These are phyloP conservation scores for Stemphylium vesicarium DNA, from an alignment of 2,329 filamentous ascomycete genomes.

Conservation along the genomic window DNA sequence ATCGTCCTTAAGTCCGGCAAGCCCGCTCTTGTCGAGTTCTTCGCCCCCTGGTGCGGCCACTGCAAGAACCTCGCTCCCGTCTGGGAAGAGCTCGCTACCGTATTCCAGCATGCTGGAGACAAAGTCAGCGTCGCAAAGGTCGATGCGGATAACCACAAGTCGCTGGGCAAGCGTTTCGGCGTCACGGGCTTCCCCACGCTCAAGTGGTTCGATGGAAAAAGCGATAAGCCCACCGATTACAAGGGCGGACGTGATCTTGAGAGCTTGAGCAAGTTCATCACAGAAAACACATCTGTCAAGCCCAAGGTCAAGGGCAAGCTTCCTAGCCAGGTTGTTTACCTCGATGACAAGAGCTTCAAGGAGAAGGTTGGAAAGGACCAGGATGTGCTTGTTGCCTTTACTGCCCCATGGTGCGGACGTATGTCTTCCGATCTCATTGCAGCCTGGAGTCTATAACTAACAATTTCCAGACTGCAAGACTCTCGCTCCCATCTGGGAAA, in stretches of 20 bases:
- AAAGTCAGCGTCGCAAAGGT: slow-evolving; percentile 92
- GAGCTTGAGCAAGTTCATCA: slow-evolving; percentile 78
- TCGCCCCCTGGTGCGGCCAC: slow-evolving; percentile 98
- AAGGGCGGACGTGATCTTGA: slow-evolving; percentile 86
- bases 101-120: slow-evolving; percentile 75
- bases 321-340: slow-evolving; percentile 76
- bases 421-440: slow-evolving; percentile 55
- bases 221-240: slow-evolving; percentile 83
- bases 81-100: slow-evolving; percentile 85
- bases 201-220: slow-evolving; percentile 98
- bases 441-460: slow-evolving; percentile 10
- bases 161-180: slow-evolving; percentile 82
- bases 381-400: slow-evolving; percentile 94
- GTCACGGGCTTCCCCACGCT: slow-evolving; percentile 95
- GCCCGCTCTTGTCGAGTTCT: slow-evolving; percentile 96
- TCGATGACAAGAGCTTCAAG: slow-evolving; percentile 82
- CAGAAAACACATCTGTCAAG: slow-evolving; percentile 85
- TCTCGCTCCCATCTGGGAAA: slow-evolving; percentile 90
- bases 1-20: slow-evolving; percentile 90
- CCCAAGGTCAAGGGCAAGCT: slow-evolving; percentile 75
- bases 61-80: slow-evolving; percentile 97
- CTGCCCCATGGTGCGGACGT: slow-evolving; percentile 98
- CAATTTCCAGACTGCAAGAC: slow-evolving; percentile 83
- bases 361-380: slow-evolving; percentile 81
- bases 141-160: slow-evolving; percentile 87